phyloP scores from a whole-genome alignment of 495 filamentous ascomycete species.

The Aspergillus saccharolyticus region DNA sequence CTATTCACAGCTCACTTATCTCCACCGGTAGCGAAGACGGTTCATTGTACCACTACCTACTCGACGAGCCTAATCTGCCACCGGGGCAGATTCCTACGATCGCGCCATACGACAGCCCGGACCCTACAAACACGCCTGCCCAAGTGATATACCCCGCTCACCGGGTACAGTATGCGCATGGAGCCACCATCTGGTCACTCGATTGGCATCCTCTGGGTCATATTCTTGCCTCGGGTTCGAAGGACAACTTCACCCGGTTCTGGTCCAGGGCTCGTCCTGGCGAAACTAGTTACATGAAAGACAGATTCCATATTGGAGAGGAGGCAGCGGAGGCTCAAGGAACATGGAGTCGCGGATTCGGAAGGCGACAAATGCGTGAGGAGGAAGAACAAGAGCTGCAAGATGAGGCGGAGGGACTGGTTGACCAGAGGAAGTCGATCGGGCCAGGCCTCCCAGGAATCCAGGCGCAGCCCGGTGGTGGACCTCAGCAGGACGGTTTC shows the following conservation, averaged over 20 bases:
- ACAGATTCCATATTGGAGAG: slow-evolving; percentile 92
- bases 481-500: slow-evolving; percentile 29
- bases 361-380: slow-evolving; percentile 73
- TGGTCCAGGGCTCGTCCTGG: slow-evolving; percentile 89
- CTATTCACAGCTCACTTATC: slow-evolving; percentile 80
- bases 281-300: slow-evolving; percentile 74
- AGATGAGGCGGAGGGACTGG: slow-evolving; percentile 88
- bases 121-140: slow-evolving; percentile 69
- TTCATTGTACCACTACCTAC: slow-evolving; percentile 81
- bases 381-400: slow-evolving; percentile 91
- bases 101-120: slow-evolving; percentile 77
- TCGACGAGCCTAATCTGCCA: slow-evolving; percentile 86
- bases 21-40: slow-evolving; percentile 88
- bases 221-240: slow-evolving; percentile 96
- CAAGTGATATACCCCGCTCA: slow-evolving; percentile 89
- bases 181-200: slow-evolving; percentile 91
- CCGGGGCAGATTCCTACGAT: slow-evolving; percentile 58
- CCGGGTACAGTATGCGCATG: slow-evolving; percentile 77
- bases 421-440: slow-evolving; percentile 76
- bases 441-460: slow-evolving; percentile 50
- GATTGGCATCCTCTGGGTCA: slow-evolving; percentile 97
- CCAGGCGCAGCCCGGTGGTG: slow-evolving; percentile 32
- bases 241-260: slow-evolving; percentile 93
- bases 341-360: slow-evolving; percentile 79
- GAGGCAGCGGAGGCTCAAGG: slow-evolving; percentile 88